Conservation (phyloP, 1,284 basidiomycete genomes). For the Cutaneotrichosporon sp. region DNA sequence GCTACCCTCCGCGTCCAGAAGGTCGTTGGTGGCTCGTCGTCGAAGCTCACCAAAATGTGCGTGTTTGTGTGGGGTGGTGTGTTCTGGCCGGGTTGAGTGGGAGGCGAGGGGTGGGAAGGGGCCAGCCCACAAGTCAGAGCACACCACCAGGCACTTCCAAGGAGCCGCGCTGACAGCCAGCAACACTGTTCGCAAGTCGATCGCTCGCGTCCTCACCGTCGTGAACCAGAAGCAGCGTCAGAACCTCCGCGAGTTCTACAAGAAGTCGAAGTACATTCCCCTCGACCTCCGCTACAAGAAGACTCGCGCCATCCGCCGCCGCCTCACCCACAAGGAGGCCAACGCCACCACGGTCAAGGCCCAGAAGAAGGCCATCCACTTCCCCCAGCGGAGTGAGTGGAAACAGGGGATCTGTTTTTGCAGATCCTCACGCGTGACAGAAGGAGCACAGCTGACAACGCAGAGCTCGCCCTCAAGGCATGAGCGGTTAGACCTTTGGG, state of each 20-base stretch:
- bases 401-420: background rate
- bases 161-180: constrained; percentile 56
- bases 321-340: constrained; percentile 84
- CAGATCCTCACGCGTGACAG: background rate
- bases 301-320: constrained; percentile 97
- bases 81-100: background rate
- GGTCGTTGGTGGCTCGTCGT: constrained; percentile 92
- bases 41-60: constrained; percentile 97
- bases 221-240: constrained; percentile 98
- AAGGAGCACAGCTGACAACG: constrained; percentile 7
- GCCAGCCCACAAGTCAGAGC: background rate
- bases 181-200: constrained; percentile 96
- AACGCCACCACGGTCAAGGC: constrained; percentile 84
- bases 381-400: constrained; percentile 63
- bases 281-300: constrained; percentile 98
- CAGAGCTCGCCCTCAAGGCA: constrained; percentile 54
- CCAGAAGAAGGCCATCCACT: constrained; percentile 90
- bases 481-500: constrained; percentile 28
- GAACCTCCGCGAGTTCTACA: constrained; percentile 98
- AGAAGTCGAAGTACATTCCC: constrained; percentile 83
- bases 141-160: background rate
- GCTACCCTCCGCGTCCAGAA: constrained; percentile 93
- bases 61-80: constrained; percentile 45
- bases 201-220: constrained; percentile 97
- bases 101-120: background rate